Base-by-base conservation (phyloP, 176 grass and related monocot genomes). In the Zea mays region DNA sequence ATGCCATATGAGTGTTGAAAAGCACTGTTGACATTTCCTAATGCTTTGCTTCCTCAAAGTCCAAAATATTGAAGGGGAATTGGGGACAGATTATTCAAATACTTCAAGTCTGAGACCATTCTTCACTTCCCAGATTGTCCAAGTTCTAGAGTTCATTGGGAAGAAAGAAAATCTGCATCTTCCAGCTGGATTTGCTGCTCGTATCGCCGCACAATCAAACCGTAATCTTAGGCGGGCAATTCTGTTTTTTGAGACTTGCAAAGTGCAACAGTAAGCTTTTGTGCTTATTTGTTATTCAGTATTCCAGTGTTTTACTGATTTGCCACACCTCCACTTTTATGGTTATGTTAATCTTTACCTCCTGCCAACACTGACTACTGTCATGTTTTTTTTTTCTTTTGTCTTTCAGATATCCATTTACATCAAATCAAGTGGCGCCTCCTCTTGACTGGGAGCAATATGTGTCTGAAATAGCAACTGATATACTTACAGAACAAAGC, bases 401-500 rank as follows among this genome's bases (percentile, higher is more conserved):
- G 54, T 8, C 68, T 78, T 85, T 27, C 81, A 99, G 96, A 86
- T 95, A 95, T 78, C 96, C 96, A 62, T 99, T 99, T 79, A 56
- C 87, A 50, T 61, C 83, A 72, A 93, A 90, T 86, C 96, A 99
- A 88, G 87, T 73, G 6, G 76, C 84, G 2, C 90, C 92, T 42
- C 92, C 96, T 46, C 88, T 99, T 85, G 96, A 99, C 57, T 99
- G 96, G 96, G 96, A 99, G 90, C 90, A 93, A 74, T 94, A 99
- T 33, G 83, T 99, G 9, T 93, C 88, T 47, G 91, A 93, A 85
- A 95, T 99, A 65, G 92, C 90, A 65, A 83, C 89, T 79, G 96
- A 99, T 78, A 89, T 99, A 72, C 78, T 99, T 72, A 93, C 82
- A 81, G 96, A 99, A 72, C 96, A 99, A 84, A 99, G 90, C 69